Evolutionary conservation across 768 basidiomycete species (phyloP).

Genomic region (Leccinum disarticulatum): DNA sequence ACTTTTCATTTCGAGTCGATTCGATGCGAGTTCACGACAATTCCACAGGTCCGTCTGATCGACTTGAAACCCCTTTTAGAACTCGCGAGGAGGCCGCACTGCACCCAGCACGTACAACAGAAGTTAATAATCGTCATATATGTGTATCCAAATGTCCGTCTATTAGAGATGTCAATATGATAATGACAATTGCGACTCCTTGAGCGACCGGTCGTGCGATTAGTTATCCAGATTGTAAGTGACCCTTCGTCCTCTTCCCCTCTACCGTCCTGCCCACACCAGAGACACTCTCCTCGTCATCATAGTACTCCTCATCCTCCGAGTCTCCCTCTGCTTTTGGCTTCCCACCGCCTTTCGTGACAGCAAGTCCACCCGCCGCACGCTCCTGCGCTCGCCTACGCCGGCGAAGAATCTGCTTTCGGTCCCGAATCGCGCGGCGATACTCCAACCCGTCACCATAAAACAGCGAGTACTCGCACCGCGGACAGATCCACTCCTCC

Average conservation of each 20-base stretch:
- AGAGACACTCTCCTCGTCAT: constrained; percentile 14
- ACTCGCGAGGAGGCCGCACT: constrained; percentile 33
- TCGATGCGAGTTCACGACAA: not conserved
- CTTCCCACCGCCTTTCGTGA: constrained; percentile 23
- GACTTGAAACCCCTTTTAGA: constrained; percentile 8
- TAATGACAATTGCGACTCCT: constrained; percentile 26
- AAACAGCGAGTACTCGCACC: constrained; percentile 91
- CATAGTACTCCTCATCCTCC: constrained; percentile 18
- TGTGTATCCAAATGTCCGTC: constrained; percentile 36
- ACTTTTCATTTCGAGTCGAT: not conserved
- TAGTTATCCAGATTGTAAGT: constrained; percentile 25
- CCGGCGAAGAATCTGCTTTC: constrained; percentile 77
- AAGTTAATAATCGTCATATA: constrained; percentile 12
- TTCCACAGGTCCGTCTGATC: constrained; percentile 11
- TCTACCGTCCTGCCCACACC: constrained; percentile 17
- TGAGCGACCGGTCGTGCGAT: constrained; percentile 13
- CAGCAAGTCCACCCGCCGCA: constrained; percentile 40
- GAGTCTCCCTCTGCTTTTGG: constrained; percentile 17
- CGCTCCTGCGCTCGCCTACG: constrained; percentile 72
- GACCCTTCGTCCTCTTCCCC: constrained; percentile 15
- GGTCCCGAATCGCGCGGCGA: constrained; percentile 60
- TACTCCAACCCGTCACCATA: constrained; percentile 79
- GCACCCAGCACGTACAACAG: constrained; percentile 28
- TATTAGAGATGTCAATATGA: constrained; percentile 31
- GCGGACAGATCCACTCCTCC: constrained; percentile 94